Evolutionary conservation across 2,329 filamentous ascomycete species (phyloP), one percentile per base, ranked within the genome.

Genomic region (Neurospora sp.): DNA sequence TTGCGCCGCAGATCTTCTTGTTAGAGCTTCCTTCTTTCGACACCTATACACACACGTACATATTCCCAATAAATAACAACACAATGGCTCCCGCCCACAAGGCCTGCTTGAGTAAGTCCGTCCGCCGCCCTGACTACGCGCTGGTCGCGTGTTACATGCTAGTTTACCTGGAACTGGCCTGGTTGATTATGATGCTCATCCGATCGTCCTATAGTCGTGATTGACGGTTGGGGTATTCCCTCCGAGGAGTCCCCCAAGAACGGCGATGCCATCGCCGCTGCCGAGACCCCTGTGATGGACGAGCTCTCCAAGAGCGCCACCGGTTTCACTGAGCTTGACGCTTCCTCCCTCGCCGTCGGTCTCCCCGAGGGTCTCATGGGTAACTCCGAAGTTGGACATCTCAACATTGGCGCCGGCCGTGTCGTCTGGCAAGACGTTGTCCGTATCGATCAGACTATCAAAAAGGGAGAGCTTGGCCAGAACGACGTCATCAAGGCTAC

Each of bases 401-500:
- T 99, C 84, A 99, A 99, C 86, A 98, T 99, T 80, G 96, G 96
- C 77, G 96, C 96, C 71, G 96, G 96, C 71, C 89, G 96, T 78
- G 96, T 99, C 72, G 96, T 99, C 77, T 99, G 96, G 96, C 96
- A 99, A 82, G 95, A 96, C 81, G 93, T 96, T 74, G 96, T 99
- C 75, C 92, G 96, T 77, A 99, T 99, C 82, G 96, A 97, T 81
- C 91, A 91, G 83, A 91, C 91, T 58, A 90, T 97, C 84, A 96
- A 95, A 87, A 93, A 93, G 77, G 89, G 87, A 74, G 89, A 96
- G 81, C 81, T 97, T 76, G 86, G 89, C 81, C 86, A 91, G 79
- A 90, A 93, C 75, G 84, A 90, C 70, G 93, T 91, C 74, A 89
- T 99, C 80, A 90, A 90, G 82, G 84, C 86, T 76, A 89, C 90